Evolutionary conservation across 2,329 filamentous ascomycete species (phyloP).

Genomic region (Atkinsonella hypoxylon): DNA sequence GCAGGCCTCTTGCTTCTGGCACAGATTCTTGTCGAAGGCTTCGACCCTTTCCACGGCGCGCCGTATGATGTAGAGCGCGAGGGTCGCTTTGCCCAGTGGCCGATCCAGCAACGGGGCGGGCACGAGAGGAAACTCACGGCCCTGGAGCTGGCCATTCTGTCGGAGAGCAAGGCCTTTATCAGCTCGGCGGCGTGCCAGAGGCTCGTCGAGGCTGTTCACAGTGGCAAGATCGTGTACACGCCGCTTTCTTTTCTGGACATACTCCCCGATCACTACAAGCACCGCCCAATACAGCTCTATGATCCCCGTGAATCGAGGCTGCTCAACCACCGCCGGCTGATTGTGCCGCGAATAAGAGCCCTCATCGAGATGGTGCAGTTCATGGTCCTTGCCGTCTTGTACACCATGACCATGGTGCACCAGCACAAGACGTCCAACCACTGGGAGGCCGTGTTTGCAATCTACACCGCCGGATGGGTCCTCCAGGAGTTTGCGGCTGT

Average conservation of each 20-base stretch:
- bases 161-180: constrained; percentile 57
- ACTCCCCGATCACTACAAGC: constrained; percentile 61
- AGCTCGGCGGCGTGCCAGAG: constrained; percentile 55
- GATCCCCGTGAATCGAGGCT: constrained; percentile 53
- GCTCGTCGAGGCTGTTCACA: constrained; percentile 59
- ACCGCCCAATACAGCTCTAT: constrained; percentile 57
- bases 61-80: constrained; percentile 44
- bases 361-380: constrained; percentile 56
- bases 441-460: constrained; percentile 47
- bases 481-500: constrained; percentile 54
- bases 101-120: constrained; percentile 25
- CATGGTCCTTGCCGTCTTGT: constrained; percentile 48
- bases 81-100: constrained; percentile 28
- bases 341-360: constrained; percentile 56
- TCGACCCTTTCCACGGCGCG: constrained; percentile 60
- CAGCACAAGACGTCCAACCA: constrained; percentile 36
- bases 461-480: constrained; percentile 57
- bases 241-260: constrained; percentile 61
- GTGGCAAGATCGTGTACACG: constrained; percentile 57
- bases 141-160: constrained; percentile 60
- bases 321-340: constrained; percentile 60
- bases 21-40: constrained; percentile 57
- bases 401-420: constrained; percentile 50
- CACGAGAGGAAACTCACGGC: constrained; percentile 49
- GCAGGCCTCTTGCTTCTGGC: constrained; percentile 52